Percentiles rank a stretch among this genome's conserved stretches.
Conservation (phyloP, 306 rosid genomes). For the Corylus americana region DNA sequence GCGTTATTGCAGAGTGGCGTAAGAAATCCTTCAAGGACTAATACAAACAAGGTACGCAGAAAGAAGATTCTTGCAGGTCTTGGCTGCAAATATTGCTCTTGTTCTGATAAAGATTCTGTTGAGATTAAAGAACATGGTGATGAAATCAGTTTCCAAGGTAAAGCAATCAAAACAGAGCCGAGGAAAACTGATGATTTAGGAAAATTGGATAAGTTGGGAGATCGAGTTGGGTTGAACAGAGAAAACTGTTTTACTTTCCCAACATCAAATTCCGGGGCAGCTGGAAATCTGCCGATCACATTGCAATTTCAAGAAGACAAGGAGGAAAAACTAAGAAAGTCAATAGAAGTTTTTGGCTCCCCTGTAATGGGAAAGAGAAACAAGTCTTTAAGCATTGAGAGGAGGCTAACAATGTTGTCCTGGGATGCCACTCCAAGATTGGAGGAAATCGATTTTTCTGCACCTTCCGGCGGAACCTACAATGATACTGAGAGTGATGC, state of each 20-base stretch:
- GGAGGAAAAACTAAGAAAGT: slow-evolving; percentile 45
- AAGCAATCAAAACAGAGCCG: slow-evolving; percentile 33
- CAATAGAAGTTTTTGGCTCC: slow-evolving; percentile 78
- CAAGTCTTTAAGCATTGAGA: slow-evolving; percentile 65
- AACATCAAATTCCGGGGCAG: slow-evolving; percentile 23
- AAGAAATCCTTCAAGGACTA: slow-evolving; percentile 34
- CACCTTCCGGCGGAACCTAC: slow-evolving; percentile 30
- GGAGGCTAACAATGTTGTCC: slow-evolving; percentile 42
- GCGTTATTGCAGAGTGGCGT: slow-evolving; percentile 39
- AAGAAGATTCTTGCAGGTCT: slow-evolving; percentile 55
- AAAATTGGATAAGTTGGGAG: slow-evolving; percentile 33
- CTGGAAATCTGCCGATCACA: slow-evolving; percentile 27
- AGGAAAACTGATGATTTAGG: slow-evolving; percentile 31
- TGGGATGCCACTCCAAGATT: slow-evolving; percentile 39
- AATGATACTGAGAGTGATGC: slow-evolving; percentile 81
- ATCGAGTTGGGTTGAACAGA: slow-evolving; percentile 16
- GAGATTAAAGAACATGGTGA: slow-evolving; percentile 48
- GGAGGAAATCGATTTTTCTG: slow-evolving; percentile 43
- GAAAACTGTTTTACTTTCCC: slow-evolving; percentile 41
- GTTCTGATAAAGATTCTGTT: slow-evolving; percentile 71
- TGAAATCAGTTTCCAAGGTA: slow-evolving; percentile 53
- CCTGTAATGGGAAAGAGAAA: slow-evolving; percentile 46
- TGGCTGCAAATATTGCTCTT: slow-evolving; percentile 63
- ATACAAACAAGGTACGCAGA: slow-evolving; percentile 29
- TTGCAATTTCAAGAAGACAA: slow-evolving; percentile 40